Evolutionary conservation across 2,329 filamentous ascomycete genomes (phyloP), one percentile per base, ranked within the genome.

Genomic region (Capronia epimyces): DNA sequence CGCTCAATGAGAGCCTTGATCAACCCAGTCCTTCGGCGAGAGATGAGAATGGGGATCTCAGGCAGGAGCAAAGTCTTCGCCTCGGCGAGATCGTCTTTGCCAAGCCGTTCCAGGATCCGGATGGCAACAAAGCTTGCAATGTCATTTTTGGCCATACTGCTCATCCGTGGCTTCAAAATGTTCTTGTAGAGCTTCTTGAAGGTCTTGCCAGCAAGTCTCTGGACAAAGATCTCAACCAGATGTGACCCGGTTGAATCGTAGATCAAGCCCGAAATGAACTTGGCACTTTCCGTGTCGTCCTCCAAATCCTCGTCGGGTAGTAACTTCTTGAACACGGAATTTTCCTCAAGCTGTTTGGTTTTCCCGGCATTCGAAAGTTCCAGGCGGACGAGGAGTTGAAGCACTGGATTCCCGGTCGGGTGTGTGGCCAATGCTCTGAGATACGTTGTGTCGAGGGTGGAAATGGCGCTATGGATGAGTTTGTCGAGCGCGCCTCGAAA

Each of bases 211-310:
- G 93, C 89, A 13, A 84, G 82, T 64, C 86, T 79, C 21, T 83
- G 79, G 57, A 96, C 80, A 56, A 98, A 84, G 0, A 84, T 88
- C 71, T 98, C 93, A 18, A 97, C 76, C 1, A 98, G 76, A 39
- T 91, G 84, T 2, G 91, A 96, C 13, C 93, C 93, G 45, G 97
- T 84, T 1, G 86, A 78, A 64, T 97, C 89, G 68, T 96, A 97
- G 21, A 96, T 75, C 65, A 97, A 80, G 49, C 86, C 83, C 62
- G 87, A 89, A 65, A 97, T 79, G 65, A 97, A 95, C 13, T 81
- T 78, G 3, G 87, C 86, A 43, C 83, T 85, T 27, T 87, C 86
- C 1, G 81, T 81, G 13, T 81, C 81, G 56, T 91, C 85, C 24
- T 78, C 77, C 16, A 94, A 79, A 0, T 86, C 83, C 44, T 86